Evolutionary conservation across 2,329 filamentous ascomycete species (phyloP).

Genomic region (Aspergillus sp.): DNA sequence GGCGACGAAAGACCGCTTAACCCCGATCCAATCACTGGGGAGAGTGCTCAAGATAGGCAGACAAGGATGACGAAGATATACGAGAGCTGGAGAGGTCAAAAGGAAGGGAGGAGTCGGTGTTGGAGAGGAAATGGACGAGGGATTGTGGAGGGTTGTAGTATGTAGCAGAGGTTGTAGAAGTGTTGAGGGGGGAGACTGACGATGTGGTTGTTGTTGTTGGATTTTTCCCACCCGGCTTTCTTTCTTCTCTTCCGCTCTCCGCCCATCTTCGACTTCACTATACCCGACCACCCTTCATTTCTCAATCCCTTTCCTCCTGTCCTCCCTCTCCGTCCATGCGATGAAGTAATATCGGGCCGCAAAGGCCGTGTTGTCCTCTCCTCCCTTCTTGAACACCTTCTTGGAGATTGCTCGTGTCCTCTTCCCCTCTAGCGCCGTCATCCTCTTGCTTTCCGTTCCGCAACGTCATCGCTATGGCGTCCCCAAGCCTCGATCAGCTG

Average conservation of each 20-base stretch:
- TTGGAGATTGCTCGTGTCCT: not conserved
- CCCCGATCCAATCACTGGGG: slow-evolving; percentile 11
- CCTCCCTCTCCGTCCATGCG: slow-evolving; percentile 10
- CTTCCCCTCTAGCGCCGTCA: not conserved
- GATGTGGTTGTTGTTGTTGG: not conserved
- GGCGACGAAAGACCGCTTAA: slow-evolving; percentile 21
- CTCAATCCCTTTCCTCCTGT: not conserved
- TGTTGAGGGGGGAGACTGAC: not conserved
- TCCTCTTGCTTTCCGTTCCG: slow-evolving; percentile 5
- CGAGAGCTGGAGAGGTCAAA: slow-evolving; percentile 5
- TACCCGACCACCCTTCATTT: not conserved
- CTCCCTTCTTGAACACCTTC: not conserved
- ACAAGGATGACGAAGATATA: slow-evolving; percentile 15
- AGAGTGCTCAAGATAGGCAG: slow-evolving; percentile 6
- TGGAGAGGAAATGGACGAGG: not conserved
- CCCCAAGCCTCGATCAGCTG: slow-evolving; percentile 72
- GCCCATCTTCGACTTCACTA: not conserved
- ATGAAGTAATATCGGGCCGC: slow-evolving; percentile 26
- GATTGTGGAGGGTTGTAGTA: not conserved
- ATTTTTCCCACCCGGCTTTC: not conserved
- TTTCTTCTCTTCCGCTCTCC: not conserved
- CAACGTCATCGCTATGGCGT: slow-evolving; percentile 50
- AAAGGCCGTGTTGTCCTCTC: slow-evolving; percentile 23
- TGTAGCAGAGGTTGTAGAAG: not conserved
- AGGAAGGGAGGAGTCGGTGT: not conserved